Base-by-base conservation (phyloP, 2,329 filamentous ascomycete species). In the Trichoderma sp. region DNA sequence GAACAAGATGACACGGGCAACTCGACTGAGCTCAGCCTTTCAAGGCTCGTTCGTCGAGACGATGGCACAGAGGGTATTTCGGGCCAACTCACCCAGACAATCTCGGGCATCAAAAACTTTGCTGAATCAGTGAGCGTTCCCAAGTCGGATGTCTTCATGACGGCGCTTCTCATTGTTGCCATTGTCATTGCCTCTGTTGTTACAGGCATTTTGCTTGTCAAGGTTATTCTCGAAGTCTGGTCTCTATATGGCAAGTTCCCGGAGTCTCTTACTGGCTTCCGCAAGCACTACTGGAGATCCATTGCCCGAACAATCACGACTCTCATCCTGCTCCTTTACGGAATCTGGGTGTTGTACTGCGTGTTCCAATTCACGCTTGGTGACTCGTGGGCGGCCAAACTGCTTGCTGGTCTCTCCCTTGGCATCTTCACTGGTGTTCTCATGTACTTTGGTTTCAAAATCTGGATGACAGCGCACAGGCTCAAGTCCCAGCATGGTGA, bases 281-380 rank as follows among this genome's bases (percentile, higher is more conserved):
- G 96, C 75, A 93, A 97, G 83, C 93, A 97, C 81, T 98, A 98
- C 85, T 98, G 96, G 96, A 92, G 93, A 75, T 90, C 94, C 70
- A 91, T 99, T 80, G 93, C 92, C 60, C 93, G 95, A 73, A 92
- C 94, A 18, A 92, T 98, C 78, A 97, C 94, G 57, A 93, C 93
- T 75, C 86, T 99, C 81, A 94, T 99, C 76, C 87, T 98, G 73
- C 85, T 98, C 21, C 88, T 98, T 3, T 99, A 98, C 82, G 94
- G 96, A 73, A 89, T 97, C 73, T 98, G 96, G 96, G 93, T 94
- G 1, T 84, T 98, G 57, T 98, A 97, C 83, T 98, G 95, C 81
- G 89, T 99, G 74, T 98, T 95, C 82, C 96, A 99, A 80, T 97
- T 98, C 82, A 96, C 92, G 1, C 88, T 91, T 56, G 95, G 95